Base-by-base conservation (phyloP, 2,329 filamentous ascomycete genomes). In the Rhynchosporium secalis region DNA sequence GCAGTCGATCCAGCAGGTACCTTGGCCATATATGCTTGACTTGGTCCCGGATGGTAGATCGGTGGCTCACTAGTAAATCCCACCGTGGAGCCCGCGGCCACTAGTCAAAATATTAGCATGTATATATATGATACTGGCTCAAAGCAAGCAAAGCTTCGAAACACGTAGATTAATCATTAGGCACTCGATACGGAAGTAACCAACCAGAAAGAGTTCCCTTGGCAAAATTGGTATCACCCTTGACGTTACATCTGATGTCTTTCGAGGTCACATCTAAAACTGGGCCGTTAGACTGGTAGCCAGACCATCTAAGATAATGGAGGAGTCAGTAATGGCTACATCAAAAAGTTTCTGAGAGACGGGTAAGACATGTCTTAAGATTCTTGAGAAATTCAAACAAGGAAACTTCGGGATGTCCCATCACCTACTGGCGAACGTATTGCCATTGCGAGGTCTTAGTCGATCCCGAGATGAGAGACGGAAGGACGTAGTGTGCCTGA, bases 181-280 rank as follows among this genome's bases (percentile, higher is more conserved):
- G 20, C 20, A 1, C 20, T 36, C 33, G 9, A 36, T 5, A 36
- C 33, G n/a, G 60, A 69, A 9, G 62, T 65, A 28, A 70, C 67
- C 66, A 15, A 70, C 38, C 68, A 5, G 66, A 62, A 15, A 67
- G 54, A 13, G 63, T 72, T 7, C 56, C 29, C 4, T 66, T 26
- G 2, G 67, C 69, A 20, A 66, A 69, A 3, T 58, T 72, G 4
- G 63, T 62, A 10, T 66, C 71, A 29, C 73, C 76, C 54, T 76
- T 70, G 47, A 75, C 74, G 60, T 74, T 72, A 49, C 77, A 78
- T 62, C 77, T 76, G 64, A 78, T 76, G 61, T 78, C 75, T 61
- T 75, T 73, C 28, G 71, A 70, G 9, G 75, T 71, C 29, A 78
- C 73, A 10, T 64, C 65, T 47, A 71, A 67, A 65, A 68, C 64